These are phyloP conservation scores for Garcia nutans DNA, from an alignment of 345 rosid genomes.

Conservation along the genomic window DNA sequence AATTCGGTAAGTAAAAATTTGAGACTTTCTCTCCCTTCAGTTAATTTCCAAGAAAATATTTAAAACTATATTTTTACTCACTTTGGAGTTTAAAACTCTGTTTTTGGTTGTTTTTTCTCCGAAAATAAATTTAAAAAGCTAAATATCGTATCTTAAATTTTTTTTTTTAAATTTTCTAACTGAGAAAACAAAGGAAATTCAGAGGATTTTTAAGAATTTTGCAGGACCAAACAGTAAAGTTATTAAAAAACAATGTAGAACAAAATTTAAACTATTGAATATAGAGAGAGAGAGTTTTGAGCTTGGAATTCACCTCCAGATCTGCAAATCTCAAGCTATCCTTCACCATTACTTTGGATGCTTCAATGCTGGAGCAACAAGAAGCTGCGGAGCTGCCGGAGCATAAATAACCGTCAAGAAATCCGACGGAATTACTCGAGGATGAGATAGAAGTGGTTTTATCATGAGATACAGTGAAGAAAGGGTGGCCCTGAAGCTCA, in stretches of 20 bases:
- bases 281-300: neutral
- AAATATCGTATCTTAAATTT: neutral
- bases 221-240: constrained; percentile 18
- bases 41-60: neutral
- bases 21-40: neutral
- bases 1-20: neutral
- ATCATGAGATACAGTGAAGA: neutral
- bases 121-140: neutral
- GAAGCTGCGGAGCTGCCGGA: constrained; percentile 23
- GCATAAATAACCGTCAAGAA: constrained; percentile 21
- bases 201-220: neutral
- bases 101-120: neutral
- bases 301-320: constrained; percentile 49
- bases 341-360: constrained; percentile 34
- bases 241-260: neutral
- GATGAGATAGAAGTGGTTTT: constrained; percentile 7
- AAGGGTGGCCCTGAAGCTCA: constrained; percentile 16
- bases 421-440: constrained; percentile 27
- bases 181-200: neutral
- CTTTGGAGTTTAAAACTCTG: no score
- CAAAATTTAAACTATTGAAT: neutral
- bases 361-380: constrained; percentile 40
- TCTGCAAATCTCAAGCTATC: constrained; percentile 37
- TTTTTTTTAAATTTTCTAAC: neutral
- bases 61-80: neutral